phyloP scores from a whole-genome alignment of 2,329 filamentous ascomycete species.

The Calycina herbarum region DNA sequence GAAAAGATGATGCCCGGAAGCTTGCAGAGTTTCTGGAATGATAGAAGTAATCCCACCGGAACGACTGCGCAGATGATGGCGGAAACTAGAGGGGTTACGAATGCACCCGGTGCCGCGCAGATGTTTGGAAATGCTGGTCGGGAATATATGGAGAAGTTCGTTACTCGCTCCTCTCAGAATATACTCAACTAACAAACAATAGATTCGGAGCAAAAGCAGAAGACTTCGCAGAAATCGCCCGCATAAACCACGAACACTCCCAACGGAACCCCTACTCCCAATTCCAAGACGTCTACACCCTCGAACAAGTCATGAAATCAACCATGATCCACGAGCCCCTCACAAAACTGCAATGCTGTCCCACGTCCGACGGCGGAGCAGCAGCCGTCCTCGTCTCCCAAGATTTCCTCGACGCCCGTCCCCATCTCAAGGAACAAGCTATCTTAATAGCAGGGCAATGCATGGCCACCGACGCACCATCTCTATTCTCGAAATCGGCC shows the following conservation, averaged over 20 bases:
- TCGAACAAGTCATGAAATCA: constrained; percentile 75
- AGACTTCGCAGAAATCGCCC: constrained; percentile 93
- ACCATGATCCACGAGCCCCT: constrained; percentile 82
- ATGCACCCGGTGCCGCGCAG: constrained; percentile 83
- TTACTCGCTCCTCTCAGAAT: constrained; percentile 19
- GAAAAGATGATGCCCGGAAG: constrained; percentile 98
- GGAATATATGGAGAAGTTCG: constrained; percentile 92
- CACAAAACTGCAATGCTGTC: constrained; percentile 98
- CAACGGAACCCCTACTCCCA: constrained; percentile 96
- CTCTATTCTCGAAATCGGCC: constrained; percentile 73
- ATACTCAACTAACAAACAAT: not conserved
- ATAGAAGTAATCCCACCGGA: constrained; percentile 76
- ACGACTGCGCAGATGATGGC: constrained; percentile 77
- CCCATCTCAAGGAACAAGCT: constrained; percentile 80
- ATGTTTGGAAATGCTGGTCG: constrained; percentile 92
- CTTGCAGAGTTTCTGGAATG: constrained; percentile 79
- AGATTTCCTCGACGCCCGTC: constrained; percentile 80
- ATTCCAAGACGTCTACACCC: constrained; percentile 88
- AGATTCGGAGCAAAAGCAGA: constrained; percentile 78
- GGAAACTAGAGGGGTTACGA: constrained; percentile 75
- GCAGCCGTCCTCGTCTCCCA: constrained; percentile 88
- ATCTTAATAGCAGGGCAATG: constrained; percentile 85
- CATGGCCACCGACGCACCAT: constrained; percentile 79
- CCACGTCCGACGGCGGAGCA: constrained; percentile 89
- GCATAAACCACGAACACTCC: constrained; percentile 90